Percentiles rank a stretch among this genome's conserved stretches.
Conservation (phyloP, 1,284 basidiomycete genomes). For the Sanghuangporus weigelae region DNA sequence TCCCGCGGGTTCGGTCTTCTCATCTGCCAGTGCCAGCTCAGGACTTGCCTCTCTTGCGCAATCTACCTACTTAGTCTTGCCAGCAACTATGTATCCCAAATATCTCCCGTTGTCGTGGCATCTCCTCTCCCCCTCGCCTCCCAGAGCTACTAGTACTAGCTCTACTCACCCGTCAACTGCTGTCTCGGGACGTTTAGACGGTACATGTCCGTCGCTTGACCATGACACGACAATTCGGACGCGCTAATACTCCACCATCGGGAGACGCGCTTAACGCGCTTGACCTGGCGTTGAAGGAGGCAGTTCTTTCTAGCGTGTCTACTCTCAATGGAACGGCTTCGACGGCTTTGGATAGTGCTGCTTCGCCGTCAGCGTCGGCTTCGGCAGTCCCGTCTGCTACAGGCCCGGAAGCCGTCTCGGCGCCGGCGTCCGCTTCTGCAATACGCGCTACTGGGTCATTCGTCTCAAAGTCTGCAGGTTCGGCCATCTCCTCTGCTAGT, state of each 20-base stretch:
- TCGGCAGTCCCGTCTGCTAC: not conserved
- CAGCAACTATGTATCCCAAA: conserved; percentile 1
- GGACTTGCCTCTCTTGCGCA: too few species aligned
- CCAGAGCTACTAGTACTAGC: conserved; percentile 28
- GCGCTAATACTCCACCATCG: not conserved
- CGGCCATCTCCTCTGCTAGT: not conserved
- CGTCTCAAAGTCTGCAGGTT: not conserved
- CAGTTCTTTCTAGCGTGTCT: not conserved
- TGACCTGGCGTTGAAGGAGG: not conserved
- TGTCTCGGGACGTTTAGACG: not conserved
- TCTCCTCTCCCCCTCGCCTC: conserved; percentile 27
- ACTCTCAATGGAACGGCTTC: not conserved
- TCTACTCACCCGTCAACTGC: not conserved
- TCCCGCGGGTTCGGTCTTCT: not conserved
- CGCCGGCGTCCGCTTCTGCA: not conserved
- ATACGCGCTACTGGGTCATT: not conserved
- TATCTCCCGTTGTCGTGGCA: conserved; percentile 2
- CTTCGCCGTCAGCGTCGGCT: not conserved
- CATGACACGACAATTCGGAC: not conserved
- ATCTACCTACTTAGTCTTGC: not conserved
- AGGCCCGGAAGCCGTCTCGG: not conserved
- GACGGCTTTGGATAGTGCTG: not conserved
- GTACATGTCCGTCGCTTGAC: not conserved
- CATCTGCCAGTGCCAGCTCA: conserved; percentile 7
- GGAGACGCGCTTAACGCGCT: not conserved